A percentile compares a stretch with the other conserved stretches of the same genome.
These are phyloP conservation scores for Monosporascus sp. DNA, from an alignment of 2,329 filamentous ascomycete genomes.

Conservation along the genomic window DNA sequence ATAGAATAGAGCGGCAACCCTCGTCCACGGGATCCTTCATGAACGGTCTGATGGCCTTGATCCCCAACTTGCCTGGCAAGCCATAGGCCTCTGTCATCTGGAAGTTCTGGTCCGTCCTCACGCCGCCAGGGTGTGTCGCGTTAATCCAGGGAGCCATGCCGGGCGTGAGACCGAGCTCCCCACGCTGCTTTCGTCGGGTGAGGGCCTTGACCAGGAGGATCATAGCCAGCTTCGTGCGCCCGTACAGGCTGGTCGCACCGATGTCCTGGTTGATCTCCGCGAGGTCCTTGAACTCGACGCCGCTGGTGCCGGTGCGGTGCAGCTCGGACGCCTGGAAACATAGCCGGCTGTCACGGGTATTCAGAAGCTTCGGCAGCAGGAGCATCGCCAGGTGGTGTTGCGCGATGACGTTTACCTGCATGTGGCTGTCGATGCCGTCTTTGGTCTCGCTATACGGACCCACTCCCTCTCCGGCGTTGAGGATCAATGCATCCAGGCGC, in stretches of 20 bases:
- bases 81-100: constrained; percentile 47
- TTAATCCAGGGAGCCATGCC: constrained; percentile 36
- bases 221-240: constrained; percentile 43
- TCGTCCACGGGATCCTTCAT: constrained; percentile 43
- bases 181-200: constrained; percentile 29
- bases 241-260: constrained; percentile 41
- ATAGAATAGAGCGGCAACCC: constrained; percentile 41
- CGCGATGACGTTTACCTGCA: constrained; percentile 23
- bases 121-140: constrained; percentile 42
- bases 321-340: constrained; percentile 45
- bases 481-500: constrained; percentile 39
- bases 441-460: constrained; percentile 41
- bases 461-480: constrained; percentile 44
- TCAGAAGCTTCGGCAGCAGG: constrained; percentile 37
- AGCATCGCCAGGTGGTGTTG: constrained; percentile 43
- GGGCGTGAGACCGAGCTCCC: constrained; percentile 27
- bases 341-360: constrained; percentile 38
- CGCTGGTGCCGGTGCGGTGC: constrained; percentile 32
- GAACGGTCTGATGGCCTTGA: constrained; percentile 33
- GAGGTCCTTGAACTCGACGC: constrained; percentile 35
- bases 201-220: constrained; percentile 39
- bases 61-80: constrained; percentile 37
- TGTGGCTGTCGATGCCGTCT: constrained; percentile 36
- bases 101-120: constrained; percentile 29
- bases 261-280: constrained; percentile 44